Evolutionary conservation across 164 flowering plant genomes (phyloP).

Genomic region (Aristolochia fimbriata): DNA sequence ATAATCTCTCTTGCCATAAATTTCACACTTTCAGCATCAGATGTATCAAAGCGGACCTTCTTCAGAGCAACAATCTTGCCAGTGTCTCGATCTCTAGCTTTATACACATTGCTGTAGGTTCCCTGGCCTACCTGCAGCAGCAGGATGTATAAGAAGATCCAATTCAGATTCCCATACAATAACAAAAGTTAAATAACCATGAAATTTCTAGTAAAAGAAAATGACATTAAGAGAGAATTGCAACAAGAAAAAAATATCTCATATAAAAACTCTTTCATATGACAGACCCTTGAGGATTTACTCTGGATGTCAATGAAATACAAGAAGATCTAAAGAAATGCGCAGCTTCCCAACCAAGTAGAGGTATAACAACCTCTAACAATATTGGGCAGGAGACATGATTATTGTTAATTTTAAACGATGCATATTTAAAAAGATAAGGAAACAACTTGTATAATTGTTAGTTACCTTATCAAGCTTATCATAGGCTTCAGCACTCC

Average conservation of each 20-base stretch:
- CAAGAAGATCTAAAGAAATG: no score
- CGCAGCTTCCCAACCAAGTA: no score
- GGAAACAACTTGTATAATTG: background rate
- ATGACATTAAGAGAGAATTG: background rate
- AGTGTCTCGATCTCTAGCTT: conserved; percentile 49
- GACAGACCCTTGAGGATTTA: background rate
- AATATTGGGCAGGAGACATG: no score
- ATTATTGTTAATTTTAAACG: no score
- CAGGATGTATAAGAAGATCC: conserved; percentile 2
- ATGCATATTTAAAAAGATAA: no score
- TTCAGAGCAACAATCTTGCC: conserved; percentile 66
- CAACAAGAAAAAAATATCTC: background rate
- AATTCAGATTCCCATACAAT: background rate
- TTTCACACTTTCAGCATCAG: conserved; percentile 51
- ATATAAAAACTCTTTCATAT: background rate
- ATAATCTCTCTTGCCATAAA: conserved; percentile 76
- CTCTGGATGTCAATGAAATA: no score
- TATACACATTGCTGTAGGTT: conserved; percentile 69
- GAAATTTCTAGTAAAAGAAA: background rate
- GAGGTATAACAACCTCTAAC: no score
- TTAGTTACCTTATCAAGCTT: conserved; percentile 51
- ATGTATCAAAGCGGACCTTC: conserved; percentile 65
- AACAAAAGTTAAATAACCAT: background rate
- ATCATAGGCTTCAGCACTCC: conserved; percentile 53
- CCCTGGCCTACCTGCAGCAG: conserved; percentile 61